Percentiles rank a stretch among this genome's conserved stretches.
These are phyloP conservation scores for Guyanaporus albipodus DNA, from an alignment of 768 basidiomycete species.

Conservation along the genomic window DNA sequence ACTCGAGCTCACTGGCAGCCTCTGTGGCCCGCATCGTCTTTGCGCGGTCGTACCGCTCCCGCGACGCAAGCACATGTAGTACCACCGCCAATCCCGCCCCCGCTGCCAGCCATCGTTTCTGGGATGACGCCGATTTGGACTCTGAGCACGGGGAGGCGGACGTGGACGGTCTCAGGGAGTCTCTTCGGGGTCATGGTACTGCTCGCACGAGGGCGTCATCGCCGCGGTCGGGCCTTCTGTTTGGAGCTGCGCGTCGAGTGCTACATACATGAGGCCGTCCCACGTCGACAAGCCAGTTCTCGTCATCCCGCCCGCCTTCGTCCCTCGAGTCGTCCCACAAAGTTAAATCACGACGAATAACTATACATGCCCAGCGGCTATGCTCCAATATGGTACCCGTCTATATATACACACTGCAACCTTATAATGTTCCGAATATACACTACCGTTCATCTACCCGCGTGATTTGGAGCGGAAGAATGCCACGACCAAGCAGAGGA, in stretches of 20 bases:
- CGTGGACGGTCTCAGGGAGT: too few relatives aligned
- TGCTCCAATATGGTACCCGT: conserved; percentile 3
- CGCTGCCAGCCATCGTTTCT: too few relatives aligned
- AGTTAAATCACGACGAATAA: neutral
- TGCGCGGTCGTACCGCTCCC: conserved; percentile 23
- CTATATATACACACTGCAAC: too few relatives aligned
- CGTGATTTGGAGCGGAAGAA: neutral
- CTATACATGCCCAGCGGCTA: conserved; percentile 1
- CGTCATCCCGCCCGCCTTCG: conserved; percentile 29
- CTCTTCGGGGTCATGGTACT: neutral
- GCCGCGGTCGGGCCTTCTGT: conserved; percentile 19
- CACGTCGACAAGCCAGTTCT: conserved; percentile 16
- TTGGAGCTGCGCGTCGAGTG: conserved; percentile 30
- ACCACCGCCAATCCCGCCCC: neutral
- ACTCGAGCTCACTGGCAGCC: too few relatives aligned
- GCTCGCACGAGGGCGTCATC: conserved; percentile 26
- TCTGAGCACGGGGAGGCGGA: neutral
- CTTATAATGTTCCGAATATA: too few relatives aligned
- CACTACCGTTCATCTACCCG: neutral
- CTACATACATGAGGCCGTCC: conserved; percentile 19
- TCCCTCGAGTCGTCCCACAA: conserved; percentile 11
- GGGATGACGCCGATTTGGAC: neutral
- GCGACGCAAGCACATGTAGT: conserved; percentile 4
- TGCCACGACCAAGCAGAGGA: neutral
- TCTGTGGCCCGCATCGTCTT: conserved; percentile 20